phyloP scores from a whole-genome alignment of 2,329 filamentous ascomycete genomes.

The Neofusicoccum umdonicola region DNA sequence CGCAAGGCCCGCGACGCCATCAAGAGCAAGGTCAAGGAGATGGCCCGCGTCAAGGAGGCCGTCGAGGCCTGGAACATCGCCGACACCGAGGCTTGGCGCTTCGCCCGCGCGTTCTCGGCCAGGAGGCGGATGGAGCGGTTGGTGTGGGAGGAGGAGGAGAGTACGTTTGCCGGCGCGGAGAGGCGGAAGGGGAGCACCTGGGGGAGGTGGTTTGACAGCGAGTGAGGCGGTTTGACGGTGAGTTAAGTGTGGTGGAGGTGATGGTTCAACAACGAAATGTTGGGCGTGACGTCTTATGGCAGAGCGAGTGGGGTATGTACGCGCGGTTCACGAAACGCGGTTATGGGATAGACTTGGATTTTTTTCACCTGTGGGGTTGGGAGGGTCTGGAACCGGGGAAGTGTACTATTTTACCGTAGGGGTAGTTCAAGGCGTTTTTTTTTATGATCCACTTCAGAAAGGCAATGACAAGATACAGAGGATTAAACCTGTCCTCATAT shows the following conservation, averaged over 20 bases:
- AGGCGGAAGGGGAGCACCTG: constrained; percentile 42
- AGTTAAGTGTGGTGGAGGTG: too few species aligned
- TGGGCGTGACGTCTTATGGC: too few species aligned
- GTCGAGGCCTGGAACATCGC: constrained; percentile 58
- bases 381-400: not conserved
- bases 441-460: not conserved
- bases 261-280: too few species aligned
- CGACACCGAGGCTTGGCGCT: constrained; percentile 76
- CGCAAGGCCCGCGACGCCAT: constrained; percentile 48
- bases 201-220: constrained; percentile 32
- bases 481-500: not conserved
- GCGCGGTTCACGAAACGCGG: not conserved
- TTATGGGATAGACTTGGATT: not conserved
- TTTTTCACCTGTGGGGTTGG: not conserved
- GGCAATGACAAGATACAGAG: not conserved
- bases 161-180: constrained; percentile 61
- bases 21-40: constrained; percentile 33
- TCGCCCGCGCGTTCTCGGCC: constrained; percentile 66
- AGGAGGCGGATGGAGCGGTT: constrained; percentile 61
- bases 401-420: not conserved
- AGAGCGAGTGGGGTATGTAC: not conserved
- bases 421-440: not conserved
- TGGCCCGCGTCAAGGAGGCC: constrained; percentile 39
- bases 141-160: constrained; percentile 70
- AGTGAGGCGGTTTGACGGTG: not conserved